These are phyloP conservation scores for Pezicula neosporulosa DNA, from an alignment of 2,329 filamentous ascomycete genomes.

Conservation along the genomic window DNA sequence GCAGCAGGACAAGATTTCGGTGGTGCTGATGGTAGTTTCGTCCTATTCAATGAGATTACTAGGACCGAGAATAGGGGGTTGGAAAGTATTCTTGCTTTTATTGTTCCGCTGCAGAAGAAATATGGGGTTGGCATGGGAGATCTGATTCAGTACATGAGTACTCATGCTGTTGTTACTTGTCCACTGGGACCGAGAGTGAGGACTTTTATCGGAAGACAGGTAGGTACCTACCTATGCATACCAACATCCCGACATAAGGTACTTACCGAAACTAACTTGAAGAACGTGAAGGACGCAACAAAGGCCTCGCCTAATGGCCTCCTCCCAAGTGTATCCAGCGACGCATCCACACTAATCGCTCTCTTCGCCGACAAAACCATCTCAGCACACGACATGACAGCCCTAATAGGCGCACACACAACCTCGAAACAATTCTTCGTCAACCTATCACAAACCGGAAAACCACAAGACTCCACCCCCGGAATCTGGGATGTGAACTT, in stretches of 20 bases:
- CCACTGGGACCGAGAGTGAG: constrained; percentile 47
- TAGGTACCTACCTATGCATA: background rate
- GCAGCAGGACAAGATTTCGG: constrained; percentile 26
- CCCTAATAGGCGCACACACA: constrained; percentile 52
- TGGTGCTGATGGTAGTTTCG: constrained; percentile 43
- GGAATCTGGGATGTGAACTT: constrained; percentile 47
- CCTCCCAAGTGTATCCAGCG: constrained; percentile 39
- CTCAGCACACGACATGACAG: constrained; percentile 43
- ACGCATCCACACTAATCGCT: constrained; percentile 38
- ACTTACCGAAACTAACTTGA: no score
- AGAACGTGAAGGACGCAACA: constrained; percentile 30
- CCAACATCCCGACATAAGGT: background rate
- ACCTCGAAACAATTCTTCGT: constrained; percentile 43
- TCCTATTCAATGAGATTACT: constrained; percentile 35
- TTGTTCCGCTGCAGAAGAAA: constrained; percentile 36
- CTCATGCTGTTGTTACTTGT: constrained; percentile 45
- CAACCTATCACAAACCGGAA: constrained; percentile 10
- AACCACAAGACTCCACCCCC: constrained; percentile 45
- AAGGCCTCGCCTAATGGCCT: constrained; percentile 37
- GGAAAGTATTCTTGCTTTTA: constrained; percentile 32
- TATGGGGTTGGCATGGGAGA: constrained; percentile 44
- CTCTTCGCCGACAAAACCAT: constrained; percentile 50
- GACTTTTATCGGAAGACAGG: constrained; percentile 43
- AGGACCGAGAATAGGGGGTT: constrained; percentile 43
- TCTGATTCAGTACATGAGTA: constrained; percentile 47